Evolutionary conservation across 768 basidiomycete genomes (phyloP).

Genomic region (Chalciporus chontae): DNA sequence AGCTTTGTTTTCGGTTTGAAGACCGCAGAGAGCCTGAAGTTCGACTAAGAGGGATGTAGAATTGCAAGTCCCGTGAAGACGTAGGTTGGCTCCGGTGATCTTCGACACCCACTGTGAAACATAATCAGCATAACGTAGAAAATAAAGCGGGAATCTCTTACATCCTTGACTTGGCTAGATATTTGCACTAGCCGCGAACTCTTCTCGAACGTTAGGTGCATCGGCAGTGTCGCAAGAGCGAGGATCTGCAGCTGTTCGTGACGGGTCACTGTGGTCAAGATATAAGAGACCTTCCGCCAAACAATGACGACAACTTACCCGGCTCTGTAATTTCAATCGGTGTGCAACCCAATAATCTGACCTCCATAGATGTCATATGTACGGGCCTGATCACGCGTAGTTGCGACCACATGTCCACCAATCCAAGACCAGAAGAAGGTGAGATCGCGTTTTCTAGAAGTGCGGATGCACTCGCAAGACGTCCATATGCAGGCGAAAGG

Average conservation of each 20-base stretch:
- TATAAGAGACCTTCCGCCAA: too few species aligned
- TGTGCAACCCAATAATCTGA: constrained; percentile 15
- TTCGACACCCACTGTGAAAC: constrained; percentile 16
- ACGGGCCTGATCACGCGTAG: constrained; percentile 28
- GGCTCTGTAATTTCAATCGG: background rate
- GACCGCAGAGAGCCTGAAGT: constrained; percentile 19
- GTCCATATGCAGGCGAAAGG: constrained; percentile 32
- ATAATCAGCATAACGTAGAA: constrained; percentile 1
- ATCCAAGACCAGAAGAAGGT: constrained; percentile 66
- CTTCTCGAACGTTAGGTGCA: constrained; percentile 5
- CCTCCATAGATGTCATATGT: constrained; percentile 16
- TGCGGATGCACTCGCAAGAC: constrained; percentile 31
- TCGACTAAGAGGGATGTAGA: constrained; percentile 26
- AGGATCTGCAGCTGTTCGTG: constrained; percentile 24
- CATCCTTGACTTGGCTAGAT: constrained; percentile 21
- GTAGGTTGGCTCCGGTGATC: background rate
- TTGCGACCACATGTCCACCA: constrained; percentile 68
- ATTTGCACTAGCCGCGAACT: constrained; percentile 9
- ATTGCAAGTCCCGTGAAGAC: constrained; percentile 6
- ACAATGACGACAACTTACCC: constrained; percentile 10
- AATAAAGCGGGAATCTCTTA: constrained; percentile 7
- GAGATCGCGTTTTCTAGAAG: constrained; percentile 48
- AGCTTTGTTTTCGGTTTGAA: constrained; percentile 7
- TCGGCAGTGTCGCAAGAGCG: constrained; percentile 22
- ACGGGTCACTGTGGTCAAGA: constrained; percentile 14